Evolutionary conservation across 805 yeast species (phyloP).

Genomic region (Yarrowia osloensis): DNA sequence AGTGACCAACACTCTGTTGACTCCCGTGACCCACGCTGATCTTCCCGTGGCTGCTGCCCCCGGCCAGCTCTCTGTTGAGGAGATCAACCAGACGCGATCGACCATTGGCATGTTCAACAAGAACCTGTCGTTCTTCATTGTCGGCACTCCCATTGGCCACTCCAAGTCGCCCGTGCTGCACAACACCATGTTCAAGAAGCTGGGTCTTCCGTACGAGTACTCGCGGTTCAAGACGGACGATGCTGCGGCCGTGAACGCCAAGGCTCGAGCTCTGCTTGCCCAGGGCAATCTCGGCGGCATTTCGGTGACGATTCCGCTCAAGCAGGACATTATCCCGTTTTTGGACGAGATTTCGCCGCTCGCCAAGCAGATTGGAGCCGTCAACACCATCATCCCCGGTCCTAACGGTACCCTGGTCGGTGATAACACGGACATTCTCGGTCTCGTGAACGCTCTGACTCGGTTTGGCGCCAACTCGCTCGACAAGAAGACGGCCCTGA

Average conservation of each 20-base stretch:
- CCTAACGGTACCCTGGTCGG: slow-evolving; percentile 58
- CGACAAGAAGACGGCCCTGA: slow-evolving; percentile 57
- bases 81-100: slow-evolving; percentile 59
- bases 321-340: slow-evolving; percentile 72
- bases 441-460: slow-evolving; percentile 69
- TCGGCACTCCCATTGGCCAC: slow-evolving; percentile 80
- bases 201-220: slow-evolving; percentile 78
- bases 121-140: slow-evolving; percentile 62
- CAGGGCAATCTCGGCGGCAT: slow-evolving; percentile 75
- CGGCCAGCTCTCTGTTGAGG: slow-evolving; percentile 68
- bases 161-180: slow-evolving; percentile 90
- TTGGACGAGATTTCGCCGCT: slow-evolving; percentile 69
- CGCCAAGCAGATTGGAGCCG: slow-evolving; percentile 86
- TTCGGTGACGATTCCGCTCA: slow-evolving; percentile 92
- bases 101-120: slow-evolving; percentile 63
- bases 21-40: slow-evolving; percentile 79
- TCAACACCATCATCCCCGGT: slow-evolving; percentile 73
- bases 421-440: slow-evolving; percentile 95
- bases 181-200: slow-evolving; percentile 69
- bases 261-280: slow-evolving; percentile 49
- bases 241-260: slow-evolving; percentile 56
- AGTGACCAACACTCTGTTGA: slow-evolving; percentile 69
- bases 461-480: slow-evolving; percentile 54
- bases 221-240: slow-evolving; percentile 66
- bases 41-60: slow-evolving; percentile 76